Evolutionary conservation across 2,329 filamentous ascomycete genomes (phyloP), one percentile per base, ranked within the genome.

Genomic region (Albophoma yamanashiensis): DNA sequence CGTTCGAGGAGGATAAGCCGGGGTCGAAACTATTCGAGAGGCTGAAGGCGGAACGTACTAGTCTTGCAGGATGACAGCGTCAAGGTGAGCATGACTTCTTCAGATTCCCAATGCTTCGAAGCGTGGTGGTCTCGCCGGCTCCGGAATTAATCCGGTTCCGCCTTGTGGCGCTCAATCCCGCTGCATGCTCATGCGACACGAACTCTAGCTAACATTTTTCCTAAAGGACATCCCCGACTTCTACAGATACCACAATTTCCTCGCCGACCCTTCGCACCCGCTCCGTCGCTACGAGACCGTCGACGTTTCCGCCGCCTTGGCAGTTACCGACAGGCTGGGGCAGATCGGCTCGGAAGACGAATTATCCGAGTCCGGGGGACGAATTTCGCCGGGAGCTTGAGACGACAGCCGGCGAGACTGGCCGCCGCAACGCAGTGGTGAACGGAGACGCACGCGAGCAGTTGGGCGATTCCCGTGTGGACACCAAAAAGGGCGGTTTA

Each of bases 121-220:
- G 36, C 34, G 1, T 27, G 57, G 5, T n/a, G 14, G 60, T 43
- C 6, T 39, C 31, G 36, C 45, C 65, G 64, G 66, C 58, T 58
- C 55, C 55, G 63, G 59, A 55, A 27, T 67, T 68, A 59, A 59
- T 67, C 66, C 66, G 62, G 31, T 6, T 47, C 57, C 36, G 57
- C n/a, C 31, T 22, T 8, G 15, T 2, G 43, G n/a, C 17, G 7
- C 27, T 31, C 31, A 5, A 15, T 42, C n/a, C n/a, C n/a, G 40
- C 43, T 31, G n/a, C 47, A 17, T 12, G 25, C 45, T 25, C 45
- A 31, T 27, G 45, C 45, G 25, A 31, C 45, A 11, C 12, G 38
- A 59, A 55, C 47, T 58, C 66, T 68, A 65, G 59, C 66, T 68
- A 65, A 68, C 63, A 61, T 63, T 67, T 67, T 65, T 50, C 55